Evolutionary conservation across 768 basidiomycete species (phyloP), one percentile per base, ranked within the genome.

Genomic region (Boletus subcaerulescens): DNA sequence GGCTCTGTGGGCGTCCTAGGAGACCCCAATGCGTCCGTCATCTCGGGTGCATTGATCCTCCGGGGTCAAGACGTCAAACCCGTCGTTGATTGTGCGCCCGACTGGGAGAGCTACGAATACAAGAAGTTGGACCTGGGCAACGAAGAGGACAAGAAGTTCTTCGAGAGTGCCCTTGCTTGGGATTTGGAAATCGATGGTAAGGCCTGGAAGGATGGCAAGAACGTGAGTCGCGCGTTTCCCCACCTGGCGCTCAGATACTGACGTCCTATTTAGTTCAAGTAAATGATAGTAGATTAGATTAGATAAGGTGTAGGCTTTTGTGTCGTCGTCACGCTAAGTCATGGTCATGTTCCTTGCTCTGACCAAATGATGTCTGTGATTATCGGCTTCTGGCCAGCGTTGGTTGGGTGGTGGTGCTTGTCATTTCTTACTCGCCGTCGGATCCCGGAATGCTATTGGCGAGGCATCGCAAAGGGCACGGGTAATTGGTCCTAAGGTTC

Each of bases 141-240:
- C 56, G 77, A 76, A 26, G 85, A 76, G 17, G 87, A 98, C 65
- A 94, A 94, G 79, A 78, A 78, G 57, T 95, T 89, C 84, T 94
- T 98, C 68, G 92, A 93, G 80, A 89, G 80, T 62, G 91, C 90
- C 24, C 82, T 96, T 62, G 91, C 93, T 45, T 98, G 96, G 96
- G 93, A 96, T 76, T 74, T 96, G 57, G 85, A 88, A 74, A 64
- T 97, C 52, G 86, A 87, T 60, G 96, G 88, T 31, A 93, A 91
- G 83, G 82, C 83, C 71, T 97, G 92, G 91, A 85, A 75, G 47
- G 94, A 95, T 75, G 91, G 91, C 60, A 92, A 92, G 80, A 89
- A 85, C 71, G 88, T 92, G 70, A 77, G 91, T 82, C 15, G 24
- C 52, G n/a, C 45, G 29, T 40, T 51, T 44, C 39, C 24, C 44